Evolutionary conservation across 257 asterid species (phyloP), one percentile per base, ranked within the genome.

Genomic region (Gentiana macrophylla): DNA sequence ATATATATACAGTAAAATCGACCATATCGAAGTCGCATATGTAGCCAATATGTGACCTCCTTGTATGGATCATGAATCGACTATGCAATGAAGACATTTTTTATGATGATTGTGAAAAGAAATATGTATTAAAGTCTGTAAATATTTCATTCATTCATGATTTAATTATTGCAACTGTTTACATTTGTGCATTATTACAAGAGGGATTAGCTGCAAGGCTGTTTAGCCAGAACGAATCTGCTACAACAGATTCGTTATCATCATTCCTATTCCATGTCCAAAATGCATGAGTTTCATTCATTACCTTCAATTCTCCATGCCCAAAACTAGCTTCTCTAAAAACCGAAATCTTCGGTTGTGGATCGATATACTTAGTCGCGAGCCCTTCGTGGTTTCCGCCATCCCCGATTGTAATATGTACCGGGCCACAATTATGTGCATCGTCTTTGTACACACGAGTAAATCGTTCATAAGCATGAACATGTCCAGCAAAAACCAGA

Each of bases 381-480:
- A 90, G 93, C 41, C 97, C 97, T 86, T 90, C 97, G 0, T 79
- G 77, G 38, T 91, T 91, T 33, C 98, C 98, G 45, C 98, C 98
- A 53, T 84, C 98, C 12, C 95, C 98, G 50, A 87, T 81, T 4
- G 80, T 83, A 8, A 91, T 74, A 53, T 87, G 55, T 47, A 78
- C 60, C 1, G 94, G 89, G 5, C 96, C 95, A 70, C 92, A 83
- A 13, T 64, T 57, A 35, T 84, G 43, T 0, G 77, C 83, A 57
- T 65, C 4, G 32, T 75, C 78, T 56, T 84, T 81, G 71, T 80
- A 75, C 3, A 84, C 89, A 33, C 89, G 81, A 9, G 63, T 72
- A 43, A 87, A 87, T 58, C 98, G 79, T 65, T 91, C 98, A 3
- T 91, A 91, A 32, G 98, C 96, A 63, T 91, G 98, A 12, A 91